Conservation (phyloP, 2,329 filamentous ascomycete genomes). For the Volutella citrinella region DNA sequence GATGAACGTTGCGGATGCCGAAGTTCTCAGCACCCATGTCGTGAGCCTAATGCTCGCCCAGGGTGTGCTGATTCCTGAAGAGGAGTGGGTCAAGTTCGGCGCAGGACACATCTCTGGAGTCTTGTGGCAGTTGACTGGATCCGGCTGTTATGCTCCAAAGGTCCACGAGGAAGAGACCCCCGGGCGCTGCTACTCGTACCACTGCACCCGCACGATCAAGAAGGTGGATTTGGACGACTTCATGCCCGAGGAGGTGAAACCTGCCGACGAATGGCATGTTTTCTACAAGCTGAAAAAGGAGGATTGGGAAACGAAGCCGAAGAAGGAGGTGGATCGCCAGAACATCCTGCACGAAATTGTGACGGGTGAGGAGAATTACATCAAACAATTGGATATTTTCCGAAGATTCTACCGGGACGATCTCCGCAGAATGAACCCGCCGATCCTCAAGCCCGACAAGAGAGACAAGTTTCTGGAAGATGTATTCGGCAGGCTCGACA, state of each 20-base stretch:
- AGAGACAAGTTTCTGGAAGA: slow-evolving; percentile 76
- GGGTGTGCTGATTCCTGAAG: slow-evolving; percentile 77
- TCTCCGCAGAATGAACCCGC: slow-evolving; percentile 67
- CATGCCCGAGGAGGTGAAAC: slow-evolving; percentile 64
- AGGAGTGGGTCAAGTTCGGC: slow-evolving; percentile 97
- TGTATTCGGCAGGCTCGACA: slow-evolving; percentile 89
- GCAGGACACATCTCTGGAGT: slow-evolving; percentile 80
- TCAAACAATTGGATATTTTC: slow-evolving; percentile 84
- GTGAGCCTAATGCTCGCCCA: slow-evolving; percentile 76
- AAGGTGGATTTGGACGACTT: slow-evolving; percentile 86
- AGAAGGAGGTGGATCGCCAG: slow-evolving; percentile 89
- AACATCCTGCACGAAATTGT: slow-evolving; percentile 96
- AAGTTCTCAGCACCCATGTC: slow-evolving; percentile 75
- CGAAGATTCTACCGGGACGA: slow-evolving; percentile 82
- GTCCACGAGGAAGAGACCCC: slow-evolving; percentile 69
- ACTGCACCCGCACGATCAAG: slow-evolving; percentile 90
- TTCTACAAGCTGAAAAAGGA: slow-evolving; percentile 84
- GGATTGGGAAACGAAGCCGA: slow-evolving; percentile 65
- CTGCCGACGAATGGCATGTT: slow-evolving; percentile 77
- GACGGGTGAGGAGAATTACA: slow-evolving; percentile 86
- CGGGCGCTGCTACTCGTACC: slow-evolving; percentile 86
- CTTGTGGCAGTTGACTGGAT: slow-evolving; percentile 86
- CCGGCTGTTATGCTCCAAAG: slow-evolving; percentile 85
- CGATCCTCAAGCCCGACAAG: slow-evolving; percentile 76
- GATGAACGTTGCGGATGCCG: slow-evolving; percentile 97